A percentile compares a stretch with the other conserved stretches of the same genome.
phyloP scores from a whole-genome alignment of 768 basidiomycete species.

The Tulasnella sp. region DNA sequence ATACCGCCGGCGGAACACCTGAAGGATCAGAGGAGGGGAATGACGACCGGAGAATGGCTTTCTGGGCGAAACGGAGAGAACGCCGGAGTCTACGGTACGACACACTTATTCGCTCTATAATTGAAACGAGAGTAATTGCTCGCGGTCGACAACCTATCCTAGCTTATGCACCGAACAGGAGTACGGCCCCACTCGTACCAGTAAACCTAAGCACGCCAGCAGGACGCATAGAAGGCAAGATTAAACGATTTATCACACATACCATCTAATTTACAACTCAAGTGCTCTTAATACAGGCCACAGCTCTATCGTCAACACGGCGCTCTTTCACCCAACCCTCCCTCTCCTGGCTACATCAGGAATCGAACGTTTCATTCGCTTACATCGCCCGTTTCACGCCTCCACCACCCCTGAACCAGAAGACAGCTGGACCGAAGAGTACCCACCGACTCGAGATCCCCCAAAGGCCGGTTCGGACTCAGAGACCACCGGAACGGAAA shows the following conservation, averaged over 20 bases:
- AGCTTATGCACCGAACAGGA: not conserved
- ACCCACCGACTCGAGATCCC: not conserved
- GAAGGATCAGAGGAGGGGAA: not conserved
- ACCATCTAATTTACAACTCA: too few species aligned
- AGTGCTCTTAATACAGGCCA: constrained; percentile 1
- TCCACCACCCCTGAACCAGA: not conserved
- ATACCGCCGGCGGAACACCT: not conserved
- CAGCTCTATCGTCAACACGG: not conserved
- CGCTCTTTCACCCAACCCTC: not conserved
- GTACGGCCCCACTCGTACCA: not conserved
- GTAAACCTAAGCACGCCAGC: not conserved
- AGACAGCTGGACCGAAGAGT: not conserved
- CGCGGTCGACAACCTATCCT: not conserved
- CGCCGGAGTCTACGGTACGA: not conserved
- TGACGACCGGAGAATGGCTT: not conserved
- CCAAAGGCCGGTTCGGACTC: not conserved
- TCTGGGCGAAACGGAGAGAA: not conserved
- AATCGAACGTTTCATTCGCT: not conserved
- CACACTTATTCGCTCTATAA: not conserved
- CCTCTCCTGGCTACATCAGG: not conserved
- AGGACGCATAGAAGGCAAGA: not conserved
- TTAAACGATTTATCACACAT: too few species aligned
- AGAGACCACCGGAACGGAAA: not conserved
- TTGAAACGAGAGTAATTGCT: not conserved
- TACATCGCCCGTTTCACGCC: constrained; percentile 5